phyloP scores from a whole-genome alignment of 768 basidiomycete species.

The Lentinus brumalis region DNA sequence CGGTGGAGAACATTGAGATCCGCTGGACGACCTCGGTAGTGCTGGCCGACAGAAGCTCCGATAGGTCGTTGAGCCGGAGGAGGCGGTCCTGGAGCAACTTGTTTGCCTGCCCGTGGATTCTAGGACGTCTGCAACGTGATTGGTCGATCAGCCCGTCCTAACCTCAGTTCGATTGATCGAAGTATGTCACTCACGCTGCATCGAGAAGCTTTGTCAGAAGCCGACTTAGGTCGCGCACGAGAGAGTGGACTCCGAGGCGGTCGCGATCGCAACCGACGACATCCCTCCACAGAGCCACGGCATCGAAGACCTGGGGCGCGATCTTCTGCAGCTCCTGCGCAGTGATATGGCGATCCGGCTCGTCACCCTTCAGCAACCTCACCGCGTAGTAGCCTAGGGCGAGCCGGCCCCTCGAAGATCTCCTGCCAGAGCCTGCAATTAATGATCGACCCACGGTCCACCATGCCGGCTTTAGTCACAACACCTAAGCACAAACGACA shows the following conservation, averaged over 20 bases:
- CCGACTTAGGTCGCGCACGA: slow-evolving; percentile 55
- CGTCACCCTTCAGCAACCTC: slow-evolving; percentile 60
- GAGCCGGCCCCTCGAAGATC: slow-evolving; percentile 50
- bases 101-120: slow-evolving; percentile 42
- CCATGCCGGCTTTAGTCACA: slow-evolving; percentile 67
- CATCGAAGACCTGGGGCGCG: slow-evolving; percentile 48
- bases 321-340: slow-evolving; percentile 39
- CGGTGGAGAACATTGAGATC: slow-evolving; percentile 48
- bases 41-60: slow-evolving; percentile 41
- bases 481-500: slow-evolving; percentile 49
- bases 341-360: slow-evolving; percentile 43
- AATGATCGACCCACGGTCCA: slow-evolving; percentile 46
- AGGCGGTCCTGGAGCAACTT: slow-evolving; percentile 39
- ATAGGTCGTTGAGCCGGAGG: slow-evolving; percentile 41
- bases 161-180: no score
- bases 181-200: slow-evolving; percentile 48
- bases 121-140: slow-evolving; percentile 46
- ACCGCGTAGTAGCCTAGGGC: slow-evolving; percentile 61
- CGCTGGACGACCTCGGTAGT: slow-evolving; percentile 47
- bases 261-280: slow-evolving; percentile 36
- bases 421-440: slow-evolving; percentile 49
- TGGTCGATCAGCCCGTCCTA: no score
- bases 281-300: slow-evolving; percentile 54
- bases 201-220: slow-evolving; percentile 57
- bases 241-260: slow-evolving; percentile 57